Evolutionary conservation across 2,329 filamentous ascomycete genomes (phyloP).

Genomic region (Plenodomus biglobosus): DNA sequence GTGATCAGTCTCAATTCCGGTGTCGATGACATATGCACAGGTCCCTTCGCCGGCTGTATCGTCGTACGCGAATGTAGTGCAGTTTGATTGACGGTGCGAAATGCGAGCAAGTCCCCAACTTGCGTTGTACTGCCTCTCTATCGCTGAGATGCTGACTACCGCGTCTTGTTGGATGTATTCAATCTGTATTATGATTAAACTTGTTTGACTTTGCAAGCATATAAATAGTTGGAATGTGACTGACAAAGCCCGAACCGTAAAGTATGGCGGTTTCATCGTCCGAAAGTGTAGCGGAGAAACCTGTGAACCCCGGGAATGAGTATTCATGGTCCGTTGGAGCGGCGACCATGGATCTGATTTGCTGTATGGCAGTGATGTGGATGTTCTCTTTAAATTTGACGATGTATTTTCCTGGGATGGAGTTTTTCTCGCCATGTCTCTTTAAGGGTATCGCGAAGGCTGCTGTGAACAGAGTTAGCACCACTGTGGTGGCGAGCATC

Average conservation of each 20-base stretch:
- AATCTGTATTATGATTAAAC: slow-evolving; percentile 20
- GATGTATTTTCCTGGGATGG: slow-evolving; percentile 48
- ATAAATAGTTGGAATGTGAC: no score
- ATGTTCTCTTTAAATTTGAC: slow-evolving; percentile 47
- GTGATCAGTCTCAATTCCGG: slow-evolving; percentile 61
- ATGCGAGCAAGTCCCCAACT: slow-evolving; percentile 47
- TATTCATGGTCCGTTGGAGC: slow-evolving; percentile 34
- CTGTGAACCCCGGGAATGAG: slow-evolving; percentile 40
- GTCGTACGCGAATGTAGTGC: slow-evolving; percentile 43
- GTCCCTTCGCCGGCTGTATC: slow-evolving; percentile 39
- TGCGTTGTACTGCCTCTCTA: slow-evolving; percentile 38
- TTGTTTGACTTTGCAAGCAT: no score
- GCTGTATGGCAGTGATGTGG: slow-evolving; percentile 18
- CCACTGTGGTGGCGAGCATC: background rate
- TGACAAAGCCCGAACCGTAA: slow-evolving; percentile 26
- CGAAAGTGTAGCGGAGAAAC: slow-evolving; percentile 40
- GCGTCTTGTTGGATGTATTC: slow-evolving; percentile 43
- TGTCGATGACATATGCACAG: slow-evolving; percentile 66
- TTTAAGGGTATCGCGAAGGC: slow-evolving; percentile 45
- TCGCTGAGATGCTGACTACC: slow-evolving; percentile 29
- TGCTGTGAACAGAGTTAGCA: slow-evolving; percentile 7
- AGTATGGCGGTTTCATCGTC: slow-evolving; percentile 29
- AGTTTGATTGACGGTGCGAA: slow-evolving; percentile 35
- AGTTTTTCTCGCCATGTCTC: slow-evolving; percentile 25
- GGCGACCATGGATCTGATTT: slow-evolving; percentile 21